Base-by-base conservation (phyloP, 768 basidiomycete genomes). In the Hypsizygus marmoreus region DNA sequence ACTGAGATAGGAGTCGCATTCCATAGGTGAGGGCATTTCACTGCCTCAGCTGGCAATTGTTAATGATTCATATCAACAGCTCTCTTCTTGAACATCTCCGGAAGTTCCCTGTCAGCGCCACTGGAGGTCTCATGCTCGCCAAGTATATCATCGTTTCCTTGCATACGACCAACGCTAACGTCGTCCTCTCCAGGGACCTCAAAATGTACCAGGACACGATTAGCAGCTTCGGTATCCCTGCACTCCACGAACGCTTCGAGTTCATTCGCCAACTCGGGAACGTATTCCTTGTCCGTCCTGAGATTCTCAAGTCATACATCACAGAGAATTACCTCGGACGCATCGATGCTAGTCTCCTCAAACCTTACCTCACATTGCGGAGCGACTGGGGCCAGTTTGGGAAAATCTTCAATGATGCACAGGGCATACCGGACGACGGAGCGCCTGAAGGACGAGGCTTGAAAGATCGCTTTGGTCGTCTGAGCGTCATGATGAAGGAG, bases 251-350 rank as follows among this genome's bases (percentile, higher is more conserved):
- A 63, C 92, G 95, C 17, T 99, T 95, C 70, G 97, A 98, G 63
- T 97, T 98, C 72, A 86, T 98, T 51, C 87, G 95, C 30, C 95
- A 98, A 65, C 82, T 99, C 4, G 97, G 95, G 54, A 95, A 98
- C 60, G 79, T 95, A 53, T 99, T 97, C 77, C 87, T 98, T 52
- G 90, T 99, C 38, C 91, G 87, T 43, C 95, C 95, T 6, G 94
- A 97, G 52, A 91, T 95, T 47, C 79, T 99, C 54, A 91, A 88
- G 56, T 91, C 94, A 4, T 98, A 97, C 70, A 93, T 98, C 64
- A 90, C 87, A 8, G 95, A 97, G 60, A 88, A 86, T 46, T 91
- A 93, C 64, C 84, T 99, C 11, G 93, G 93, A 7, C 81, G 92
- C 13, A 94, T 99, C 55, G 95, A 98, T 54, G 69, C 89, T 3